Evolutionary conservation across 352 stramenopile genomes (phyloP).

Genomic region (Phytophthora quininea): DNA sequence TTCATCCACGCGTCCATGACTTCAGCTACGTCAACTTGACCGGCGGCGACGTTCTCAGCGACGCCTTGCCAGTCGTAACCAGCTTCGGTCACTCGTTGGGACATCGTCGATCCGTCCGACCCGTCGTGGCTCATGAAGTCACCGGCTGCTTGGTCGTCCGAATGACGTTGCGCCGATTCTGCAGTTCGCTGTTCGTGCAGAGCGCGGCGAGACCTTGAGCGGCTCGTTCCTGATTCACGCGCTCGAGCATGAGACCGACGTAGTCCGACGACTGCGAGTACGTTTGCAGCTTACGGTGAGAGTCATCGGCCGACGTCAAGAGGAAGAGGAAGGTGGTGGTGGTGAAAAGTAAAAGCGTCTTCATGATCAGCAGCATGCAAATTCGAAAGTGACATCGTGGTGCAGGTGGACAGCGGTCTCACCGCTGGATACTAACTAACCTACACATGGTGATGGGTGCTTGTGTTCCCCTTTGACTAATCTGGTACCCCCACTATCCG

Average conservation of each 20-base stretch:
- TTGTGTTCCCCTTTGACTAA: no score
- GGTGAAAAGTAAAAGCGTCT: no score
- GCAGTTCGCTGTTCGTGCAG: constrained; percentile 46
- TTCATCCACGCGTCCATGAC: constrained; percentile 55
- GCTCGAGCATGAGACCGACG: constrained; percentile 41
- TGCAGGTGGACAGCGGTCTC: no score
- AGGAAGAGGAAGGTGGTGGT: not conserved
- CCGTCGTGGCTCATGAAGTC: constrained; percentile 60
- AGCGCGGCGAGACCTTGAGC: constrained; percentile 36
- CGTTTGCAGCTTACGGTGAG: constrained; percentile 27
- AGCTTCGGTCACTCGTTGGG: constrained; percentile 38
- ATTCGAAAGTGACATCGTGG: no score
- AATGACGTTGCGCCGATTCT: constrained; percentile 30
- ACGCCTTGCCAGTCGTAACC: constrained; percentile 55
- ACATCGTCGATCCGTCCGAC: constrained; percentile 42
- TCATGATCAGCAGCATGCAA: no score
- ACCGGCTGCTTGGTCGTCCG: constrained; percentile 48
- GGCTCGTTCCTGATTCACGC: constrained; percentile 52
- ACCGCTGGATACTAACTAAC: no score
- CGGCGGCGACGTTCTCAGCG: constrained; percentile 50
- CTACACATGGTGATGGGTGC: no score
- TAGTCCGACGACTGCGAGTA: constrained; percentile 28
- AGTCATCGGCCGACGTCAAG: not conserved
- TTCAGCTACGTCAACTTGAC: constrained; percentile 35
- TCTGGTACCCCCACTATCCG: no score